Conservation (phyloP, 768 basidiomycete genomes). For the Ephemerocybe angulata region DNA sequence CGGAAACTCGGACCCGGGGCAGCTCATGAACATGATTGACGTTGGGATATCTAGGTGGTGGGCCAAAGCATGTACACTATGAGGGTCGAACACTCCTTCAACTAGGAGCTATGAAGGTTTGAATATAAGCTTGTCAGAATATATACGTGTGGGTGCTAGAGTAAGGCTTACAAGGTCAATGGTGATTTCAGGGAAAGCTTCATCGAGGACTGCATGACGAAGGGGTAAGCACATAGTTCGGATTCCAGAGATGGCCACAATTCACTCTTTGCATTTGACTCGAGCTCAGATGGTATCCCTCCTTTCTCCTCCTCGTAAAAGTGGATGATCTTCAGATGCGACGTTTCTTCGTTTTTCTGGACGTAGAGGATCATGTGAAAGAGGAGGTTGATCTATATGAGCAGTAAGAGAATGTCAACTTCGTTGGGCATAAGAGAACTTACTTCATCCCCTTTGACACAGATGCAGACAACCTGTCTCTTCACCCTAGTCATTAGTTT, state of each 20-base stretch:
- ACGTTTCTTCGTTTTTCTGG: conserved; percentile 64
- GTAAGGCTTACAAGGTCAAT: conserved; percentile 48
- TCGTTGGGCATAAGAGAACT: too few species aligned
- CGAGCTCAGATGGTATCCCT: conserved; percentile 61
- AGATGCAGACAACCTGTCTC: conserved; percentile 54
- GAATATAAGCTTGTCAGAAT: not conserved
- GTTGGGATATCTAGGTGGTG: conserved; percentile 46
- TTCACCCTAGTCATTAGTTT: conserved; percentile 42
- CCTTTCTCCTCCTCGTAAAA: conserved; percentile 51
- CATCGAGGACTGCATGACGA: conserved; percentile 50
- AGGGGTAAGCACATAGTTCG: not conserved
- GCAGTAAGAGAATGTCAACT: not conserved
- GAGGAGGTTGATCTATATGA: conserved; percentile 55
- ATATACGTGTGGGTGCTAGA: not conserved
- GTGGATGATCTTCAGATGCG: conserved; percentile 65
- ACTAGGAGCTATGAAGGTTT: conserved; percentile 39
- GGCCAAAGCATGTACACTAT: conserved; percentile 46
- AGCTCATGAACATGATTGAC: conserved; percentile 61
- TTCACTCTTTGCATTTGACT: conserved; percentile 65
- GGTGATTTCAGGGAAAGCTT: conserved; percentile 63
- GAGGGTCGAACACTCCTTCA: conserved; percentile 40
- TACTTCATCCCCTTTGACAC: conserved; percentile 67
- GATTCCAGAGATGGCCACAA: not conserved
- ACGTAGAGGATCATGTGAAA: conserved; percentile 68
- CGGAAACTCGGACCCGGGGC: conserved; percentile 45